Percentiles rank a stretch among this genome's conserved stretches.
Evolutionary conservation across 2,329 filamentous ascomycete genomes (phyloP).

Genomic region (Orbilia quercus): DNA sequence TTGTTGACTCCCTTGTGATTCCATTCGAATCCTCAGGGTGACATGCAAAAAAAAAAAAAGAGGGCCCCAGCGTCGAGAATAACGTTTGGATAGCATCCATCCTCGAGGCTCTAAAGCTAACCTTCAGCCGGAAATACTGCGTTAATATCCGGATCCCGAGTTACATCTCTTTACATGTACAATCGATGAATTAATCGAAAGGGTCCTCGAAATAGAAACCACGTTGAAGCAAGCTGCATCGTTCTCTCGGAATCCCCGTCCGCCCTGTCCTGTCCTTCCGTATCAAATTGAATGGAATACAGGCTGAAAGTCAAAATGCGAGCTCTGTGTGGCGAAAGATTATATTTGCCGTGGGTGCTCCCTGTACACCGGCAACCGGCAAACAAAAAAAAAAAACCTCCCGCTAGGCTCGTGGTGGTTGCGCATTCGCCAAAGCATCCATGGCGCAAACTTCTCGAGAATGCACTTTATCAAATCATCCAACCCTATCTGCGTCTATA

Average conservation of each 20-base stretch:
- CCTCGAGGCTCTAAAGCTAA: background rate
- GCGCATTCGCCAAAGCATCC: constrained; percentile 28
- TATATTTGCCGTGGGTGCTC: constrained; percentile 6
- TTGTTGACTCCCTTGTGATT: constrained; percentile 16
- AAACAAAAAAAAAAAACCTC: constrained; percentile 27
- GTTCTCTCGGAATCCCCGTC: constrained; percentile 16
- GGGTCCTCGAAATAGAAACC: background rate
- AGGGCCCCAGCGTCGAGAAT: constrained; percentile 37
- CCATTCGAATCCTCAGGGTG: constrained; percentile 8
- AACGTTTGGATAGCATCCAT: constrained; percentile 12
- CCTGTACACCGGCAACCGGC: constrained; percentile 15
- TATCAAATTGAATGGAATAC: constrained; percentile 1
- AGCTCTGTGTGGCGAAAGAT: constrained; percentile 6
- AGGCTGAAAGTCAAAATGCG: background rate
- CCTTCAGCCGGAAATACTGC: background rate
- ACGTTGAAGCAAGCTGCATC: constrained; percentile 12
- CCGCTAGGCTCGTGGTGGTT: constrained; percentile 24
- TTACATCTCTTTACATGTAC: constrained; percentile 5
- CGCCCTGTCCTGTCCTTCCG: constrained; percentile 2
- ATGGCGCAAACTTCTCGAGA: background rate
- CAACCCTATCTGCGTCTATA: no score
- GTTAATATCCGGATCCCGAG: constrained; percentile 15
- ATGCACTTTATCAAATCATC: no score
- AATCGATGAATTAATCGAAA: constrained; percentile 12
- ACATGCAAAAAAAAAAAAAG: constrained; percentile 2